A percentile compares a stretch with the other conserved stretches of the same genome.
Conservation (phyloP, 305 asterid species). For the Fraxinus latifolia region DNA sequence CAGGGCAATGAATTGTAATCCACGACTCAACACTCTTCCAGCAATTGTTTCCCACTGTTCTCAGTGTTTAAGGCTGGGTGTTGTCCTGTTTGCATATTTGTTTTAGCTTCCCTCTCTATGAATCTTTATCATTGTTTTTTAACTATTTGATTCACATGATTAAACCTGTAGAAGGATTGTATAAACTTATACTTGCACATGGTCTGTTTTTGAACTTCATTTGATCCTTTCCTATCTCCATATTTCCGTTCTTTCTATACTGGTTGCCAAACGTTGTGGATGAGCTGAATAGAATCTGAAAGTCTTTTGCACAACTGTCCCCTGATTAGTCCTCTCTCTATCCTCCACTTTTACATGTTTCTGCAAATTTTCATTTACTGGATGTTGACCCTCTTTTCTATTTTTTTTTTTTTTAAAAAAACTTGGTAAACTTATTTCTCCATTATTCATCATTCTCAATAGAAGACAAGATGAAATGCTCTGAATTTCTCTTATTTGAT, state of each 20-base stretch:
- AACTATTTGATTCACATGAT: neutral
- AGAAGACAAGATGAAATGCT: neutral
- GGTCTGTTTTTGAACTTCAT: neutral
- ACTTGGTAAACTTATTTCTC: neutral
- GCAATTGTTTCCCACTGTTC: neutral
- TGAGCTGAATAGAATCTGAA: neutral
- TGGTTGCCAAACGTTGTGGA: neutral
- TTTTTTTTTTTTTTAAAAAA: neutral
- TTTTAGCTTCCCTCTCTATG: neutral
- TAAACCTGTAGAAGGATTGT: neutral
- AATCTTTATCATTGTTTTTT: neutral
- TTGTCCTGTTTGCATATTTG: neutral
- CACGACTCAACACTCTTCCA: neutral
- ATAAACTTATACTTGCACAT: neutral
- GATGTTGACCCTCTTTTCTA: neutral
- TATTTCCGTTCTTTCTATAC: neutral
- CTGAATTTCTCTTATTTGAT: neutral
- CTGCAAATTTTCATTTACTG: neutral
- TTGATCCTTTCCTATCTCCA: neutral
- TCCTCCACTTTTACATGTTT: neutral
- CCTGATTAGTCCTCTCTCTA: neutral
- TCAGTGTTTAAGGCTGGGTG: neutral
- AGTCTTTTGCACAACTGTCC: neutral
- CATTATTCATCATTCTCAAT: neutral
- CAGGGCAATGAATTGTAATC: neutral